A percentile compares a stretch with the other conserved stretches of the same genome.
phyloP scores from a whole-genome alignment of 805 yeast genomes.

The Candida nemodendra region DNA sequence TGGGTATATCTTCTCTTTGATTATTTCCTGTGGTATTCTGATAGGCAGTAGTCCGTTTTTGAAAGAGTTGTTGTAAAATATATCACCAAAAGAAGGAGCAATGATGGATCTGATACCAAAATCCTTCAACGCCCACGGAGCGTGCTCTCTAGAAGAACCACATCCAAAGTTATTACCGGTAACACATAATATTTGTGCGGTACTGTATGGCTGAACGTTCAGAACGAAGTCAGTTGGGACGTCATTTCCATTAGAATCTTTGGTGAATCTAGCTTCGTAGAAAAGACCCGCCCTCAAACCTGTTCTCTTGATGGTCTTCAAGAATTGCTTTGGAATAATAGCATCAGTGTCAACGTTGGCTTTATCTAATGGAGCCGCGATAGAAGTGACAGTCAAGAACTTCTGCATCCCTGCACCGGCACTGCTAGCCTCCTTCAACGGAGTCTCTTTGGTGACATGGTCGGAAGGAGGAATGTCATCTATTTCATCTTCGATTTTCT shows the following conservation, averaged over 20 bases:
- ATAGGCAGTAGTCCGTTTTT: slow-evolving; percentile 95
- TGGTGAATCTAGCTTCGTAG: slow-evolving; percentile 82
- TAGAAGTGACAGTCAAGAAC: slow-evolving; percentile 73
- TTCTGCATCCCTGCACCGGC: slow-evolving; percentile 63
- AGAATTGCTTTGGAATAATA: slow-evolving; percentile 96
- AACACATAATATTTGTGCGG: slow-evolving; percentile 80
- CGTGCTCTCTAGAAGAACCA: slow-evolving; percentile 99
- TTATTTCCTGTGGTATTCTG: slow-evolving; percentile 78
- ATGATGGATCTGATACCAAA: slow-evolving; percentile 94
- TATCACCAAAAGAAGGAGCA: slow-evolving; percentile 98
- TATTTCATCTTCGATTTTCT: slow-evolving; percentile 48
- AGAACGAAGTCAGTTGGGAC: slow-evolving; percentile 86
- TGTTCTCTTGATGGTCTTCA: slow-evolving; percentile 96
- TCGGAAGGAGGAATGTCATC: slow-evolving; percentile 62
- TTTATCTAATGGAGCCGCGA: slow-evolving; percentile 91
- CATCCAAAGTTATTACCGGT: slow-evolving; percentile 98
- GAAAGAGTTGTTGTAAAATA: slow-evolving; percentile 94
- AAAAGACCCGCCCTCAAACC: slow-evolving; percentile 87
- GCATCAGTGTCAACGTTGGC: slow-evolving; percentile 98
- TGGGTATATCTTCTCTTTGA: slow-evolving; percentile 71
- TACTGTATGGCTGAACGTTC: slow-evolving; percentile 78
- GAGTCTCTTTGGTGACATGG: slow-evolving; percentile 39
- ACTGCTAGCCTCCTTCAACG: slow-evolving; percentile 30
- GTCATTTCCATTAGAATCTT: slow-evolving; percentile 67
- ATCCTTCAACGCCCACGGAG: slow-evolving; percentile 98